Percentiles rank a stretch among this genome's conserved stretches.
Conservation (phyloP, 2,329 filamentous ascomycete genomes). For the Alternaria sp. region DNA sequence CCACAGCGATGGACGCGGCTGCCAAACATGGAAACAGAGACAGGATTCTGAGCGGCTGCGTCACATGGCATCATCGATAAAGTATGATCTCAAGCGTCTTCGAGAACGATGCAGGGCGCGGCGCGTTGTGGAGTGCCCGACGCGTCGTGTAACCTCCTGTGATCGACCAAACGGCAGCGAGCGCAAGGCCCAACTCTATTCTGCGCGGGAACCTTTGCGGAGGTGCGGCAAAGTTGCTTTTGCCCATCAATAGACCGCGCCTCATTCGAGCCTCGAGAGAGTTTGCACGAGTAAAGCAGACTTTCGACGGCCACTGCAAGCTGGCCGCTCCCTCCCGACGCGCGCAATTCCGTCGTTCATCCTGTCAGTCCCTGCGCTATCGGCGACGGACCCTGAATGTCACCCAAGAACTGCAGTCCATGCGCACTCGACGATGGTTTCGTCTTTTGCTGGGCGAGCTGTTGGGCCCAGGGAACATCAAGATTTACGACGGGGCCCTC, state of each 20-base stretch:
- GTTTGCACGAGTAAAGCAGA: slow-evolving; percentile 18
- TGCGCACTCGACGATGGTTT: slow-evolving; percentile 16
- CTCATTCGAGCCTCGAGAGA: slow-evolving; percentile 14
- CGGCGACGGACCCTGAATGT: slow-evolving; percentile 13
- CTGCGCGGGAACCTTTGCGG: slow-evolving; percentile 2
- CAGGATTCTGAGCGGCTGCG: not conserved
- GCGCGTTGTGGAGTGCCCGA: slow-evolving; percentile 27
- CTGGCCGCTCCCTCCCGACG: slow-evolving; percentile 16
- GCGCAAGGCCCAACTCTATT: slow-evolving; percentile 24
- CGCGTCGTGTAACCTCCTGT: slow-evolving; percentile 25
- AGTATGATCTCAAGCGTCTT: slow-evolving; percentile 11
- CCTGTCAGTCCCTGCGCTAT: slow-evolving; percentile 20
- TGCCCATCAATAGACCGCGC: slow-evolving; percentile 6
- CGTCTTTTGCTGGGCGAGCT: slow-evolving; percentile 20
- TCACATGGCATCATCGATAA: slow-evolving; percentile 24
- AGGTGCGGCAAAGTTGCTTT: slow-evolving; percentile 26
- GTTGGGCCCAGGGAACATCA: slow-evolving; percentile 18
- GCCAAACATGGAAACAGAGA: not conserved
- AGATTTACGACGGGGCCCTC: slow-evolving; percentile 23
- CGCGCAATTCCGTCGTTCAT: slow-evolving; percentile 18
- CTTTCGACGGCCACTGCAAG: slow-evolving; percentile 8
- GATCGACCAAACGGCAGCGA: slow-evolving; percentile 27
- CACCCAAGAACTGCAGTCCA: slow-evolving; percentile 9
- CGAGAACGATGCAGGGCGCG: slow-evolving; percentile 22
- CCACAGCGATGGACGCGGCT: slow-evolving; percentile 12